Percentiles rank a stretch among this genome's conserved stretches.
Evolutionary conservation across 345 rosid species (phyloP).

Genomic region (Aurinia saxatilis): DNA sequence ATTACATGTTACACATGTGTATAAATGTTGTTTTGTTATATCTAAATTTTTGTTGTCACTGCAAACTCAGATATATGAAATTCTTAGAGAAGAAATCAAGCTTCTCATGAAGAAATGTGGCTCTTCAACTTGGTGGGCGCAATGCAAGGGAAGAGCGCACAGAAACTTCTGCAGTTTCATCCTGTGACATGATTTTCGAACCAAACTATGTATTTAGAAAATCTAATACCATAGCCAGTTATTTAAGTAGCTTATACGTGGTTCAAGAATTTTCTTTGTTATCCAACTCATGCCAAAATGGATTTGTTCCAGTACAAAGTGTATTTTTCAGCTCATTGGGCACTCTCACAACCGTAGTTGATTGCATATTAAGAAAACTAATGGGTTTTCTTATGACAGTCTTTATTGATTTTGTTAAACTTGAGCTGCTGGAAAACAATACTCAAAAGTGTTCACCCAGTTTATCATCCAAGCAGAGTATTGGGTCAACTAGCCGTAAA

Average conservation of each 20-base stretch:
- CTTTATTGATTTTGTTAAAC: constrained; percentile 64
- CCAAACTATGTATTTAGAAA: constrained; percentile 26
- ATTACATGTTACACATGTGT: not conserved
- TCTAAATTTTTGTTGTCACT: not conserved
- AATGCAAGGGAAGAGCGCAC: constrained; percentile 29
- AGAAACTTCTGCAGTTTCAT: constrained; percentile 23
- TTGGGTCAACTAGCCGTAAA: constrained; percentile 36
- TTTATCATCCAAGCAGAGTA: constrained; percentile 52
- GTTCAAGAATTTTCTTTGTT: constrained; percentile 48
- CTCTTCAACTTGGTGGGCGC: constrained; percentile 38
- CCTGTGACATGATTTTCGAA: constrained; percentile 14
- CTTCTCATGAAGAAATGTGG: constrained; percentile 40
- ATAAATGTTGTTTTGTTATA: not conserved
- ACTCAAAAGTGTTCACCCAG: constrained; percentile 36
- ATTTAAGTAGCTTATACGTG: constrained; percentile 44
- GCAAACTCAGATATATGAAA: constrained; percentile 50
- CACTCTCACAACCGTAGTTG: constrained; percentile 53
- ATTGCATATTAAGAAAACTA: constrained; percentile 64
- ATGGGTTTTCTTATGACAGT: constrained; percentile 63
- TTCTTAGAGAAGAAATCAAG: constrained; percentile 47
- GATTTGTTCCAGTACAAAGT: constrained; percentile 32
- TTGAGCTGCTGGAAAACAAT: constrained; percentile 72
- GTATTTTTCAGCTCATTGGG: constrained; percentile 63
- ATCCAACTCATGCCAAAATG: constrained; percentile 34
- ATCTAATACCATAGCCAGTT: constrained; percentile 28